Evolutionary conservation across 1,284 basidiomycete genomes (phyloP).

Genomic region (Tylopilus sp.): DNA sequence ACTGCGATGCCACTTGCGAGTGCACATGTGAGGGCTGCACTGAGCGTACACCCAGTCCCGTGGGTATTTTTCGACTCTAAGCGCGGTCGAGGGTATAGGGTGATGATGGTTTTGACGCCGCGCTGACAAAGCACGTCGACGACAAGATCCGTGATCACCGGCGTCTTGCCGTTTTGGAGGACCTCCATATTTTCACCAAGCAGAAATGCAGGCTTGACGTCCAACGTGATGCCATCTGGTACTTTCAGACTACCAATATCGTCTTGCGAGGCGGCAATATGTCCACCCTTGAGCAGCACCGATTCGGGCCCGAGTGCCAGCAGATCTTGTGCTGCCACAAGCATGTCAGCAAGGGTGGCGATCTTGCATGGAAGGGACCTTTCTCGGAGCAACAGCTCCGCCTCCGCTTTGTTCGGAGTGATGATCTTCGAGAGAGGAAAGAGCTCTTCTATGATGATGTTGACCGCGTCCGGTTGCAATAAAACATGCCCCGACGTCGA

Average conservation of each 20-base stretch:
- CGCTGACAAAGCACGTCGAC: constrained; percentile 80
- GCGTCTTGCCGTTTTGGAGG: constrained; percentile 46
- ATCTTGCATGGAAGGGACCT: constrained; percentile 50
- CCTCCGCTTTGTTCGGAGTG: constrained; percentile 92
- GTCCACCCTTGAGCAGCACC: constrained; percentile 92
- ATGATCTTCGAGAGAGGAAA: constrained; percentile 79
- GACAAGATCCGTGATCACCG: constrained; percentile 56
- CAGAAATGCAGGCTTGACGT: constrained; percentile 50
- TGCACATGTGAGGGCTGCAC: constrained; percentile 82
- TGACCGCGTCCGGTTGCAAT: constrained; percentile 75
- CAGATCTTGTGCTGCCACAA: constrained; percentile 68
- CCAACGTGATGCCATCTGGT: constrained; percentile 1
- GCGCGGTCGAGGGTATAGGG: constrained; percentile 73
- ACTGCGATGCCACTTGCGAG: constrained; percentile 66
- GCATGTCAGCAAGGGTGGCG: constrained; percentile 69
- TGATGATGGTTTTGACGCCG: constrained; percentile 46
- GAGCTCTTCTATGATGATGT: constrained; percentile 69
- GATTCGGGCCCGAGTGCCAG: constrained; percentile 62
- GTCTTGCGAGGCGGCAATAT: constrained; percentile 57
- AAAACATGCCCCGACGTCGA: constrained; percentile 92
- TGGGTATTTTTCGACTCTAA: constrained; percentile 85
- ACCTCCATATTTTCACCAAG: constrained; percentile 72
- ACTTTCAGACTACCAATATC: constrained; percentile 23
- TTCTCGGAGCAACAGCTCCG: constrained; percentile 72
- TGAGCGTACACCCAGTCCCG: constrained; percentile 95